Base-by-base conservation (phyloP, 2,329 filamentous ascomycete genomes). In the Diaporthe batatas region DNA sequence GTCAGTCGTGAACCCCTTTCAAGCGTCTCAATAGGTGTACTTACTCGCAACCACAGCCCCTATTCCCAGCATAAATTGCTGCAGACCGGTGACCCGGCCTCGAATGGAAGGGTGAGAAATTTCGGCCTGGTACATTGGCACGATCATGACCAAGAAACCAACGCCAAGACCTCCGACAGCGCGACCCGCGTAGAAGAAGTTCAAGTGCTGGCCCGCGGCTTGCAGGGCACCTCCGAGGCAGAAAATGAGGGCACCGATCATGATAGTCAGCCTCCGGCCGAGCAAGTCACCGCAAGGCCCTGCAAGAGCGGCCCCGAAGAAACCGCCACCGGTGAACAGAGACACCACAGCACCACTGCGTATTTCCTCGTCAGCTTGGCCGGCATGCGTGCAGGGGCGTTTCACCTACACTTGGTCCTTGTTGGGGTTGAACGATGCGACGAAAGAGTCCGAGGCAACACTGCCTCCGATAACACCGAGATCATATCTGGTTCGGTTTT, bases 91-190 rank as follows among this genome's bases (percentile, higher is more conserved):
- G 25, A 62, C 58, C 1, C 58, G 39, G 18, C 58, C 58, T 11
- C 58, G 58, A 3, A 62, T 62, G 23, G 58, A 62, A 2, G 58
- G 58, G 5, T 62, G 58, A 1, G 58, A 62, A 23, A 62, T 62
- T 1, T 62, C 58, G 39, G 58, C 58, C 32, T 62, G 58, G 39
- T 62, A 62, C 58, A 62, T 62, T 29, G 58, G 58, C 58, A 62
- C 58, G n/a, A 62, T 62, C 58, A 62, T 62, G 39, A 62, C 58
- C 58, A 62, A 3, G 39, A 62, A 62, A n/a, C 58, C 58, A 29
- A 62, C 58, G 25, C 58, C 58, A 42, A 62, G 25, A 3, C 58
- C 58, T n/a, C 23, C 58, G 2, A 62, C 18, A 11, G 58, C 58
- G 0, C 58, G 58, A 14, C 58, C 58, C 1, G 8, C 58, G 32